Evolutionary conservation across 768 basidiomycete genomes (phyloP).

Genomic region (Termitomyces eurrhizus): DNA sequence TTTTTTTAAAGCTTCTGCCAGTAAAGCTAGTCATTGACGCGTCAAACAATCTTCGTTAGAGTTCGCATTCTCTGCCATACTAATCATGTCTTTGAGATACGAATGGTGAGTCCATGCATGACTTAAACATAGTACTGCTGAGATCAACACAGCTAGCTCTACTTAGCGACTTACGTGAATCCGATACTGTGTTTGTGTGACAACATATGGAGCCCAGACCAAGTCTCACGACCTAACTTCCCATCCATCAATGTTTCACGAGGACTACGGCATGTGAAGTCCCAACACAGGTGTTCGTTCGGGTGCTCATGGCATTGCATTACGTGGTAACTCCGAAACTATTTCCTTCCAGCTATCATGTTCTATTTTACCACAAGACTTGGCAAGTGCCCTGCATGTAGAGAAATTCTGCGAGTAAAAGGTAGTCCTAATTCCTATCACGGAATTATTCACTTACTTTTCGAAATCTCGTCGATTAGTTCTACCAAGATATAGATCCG

Average conservation of each 20-base stretch:
- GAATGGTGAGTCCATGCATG: neutral
- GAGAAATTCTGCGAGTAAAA: neutral
- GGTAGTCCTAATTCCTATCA: neutral
- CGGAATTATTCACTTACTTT: neutral
- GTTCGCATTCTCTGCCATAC: neutral
- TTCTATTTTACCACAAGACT: neutral
- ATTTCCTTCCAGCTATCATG: neutral
- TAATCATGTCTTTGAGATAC: neutral
- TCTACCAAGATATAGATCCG: no score
- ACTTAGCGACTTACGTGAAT: no score
- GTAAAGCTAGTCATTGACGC: neutral
- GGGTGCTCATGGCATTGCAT: conserved; percentile 1
- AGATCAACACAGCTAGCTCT: no score
- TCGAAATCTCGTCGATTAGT: neutral
- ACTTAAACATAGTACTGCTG: no score
- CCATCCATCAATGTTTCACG: conserved; percentile 7
- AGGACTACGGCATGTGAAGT: neutral
- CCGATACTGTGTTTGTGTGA: neutral
- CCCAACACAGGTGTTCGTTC: neutral
- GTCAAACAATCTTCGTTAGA: no score
- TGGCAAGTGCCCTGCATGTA: neutral
- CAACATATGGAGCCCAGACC: neutral
- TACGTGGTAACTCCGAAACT: neutral
- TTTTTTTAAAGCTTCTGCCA: neutral
- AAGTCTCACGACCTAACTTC: neutral